Evolutionary conservation across 371 early-diverging fungal genomes (phyloP).

Genomic region (Lichtheimia corymbifera): DNA sequence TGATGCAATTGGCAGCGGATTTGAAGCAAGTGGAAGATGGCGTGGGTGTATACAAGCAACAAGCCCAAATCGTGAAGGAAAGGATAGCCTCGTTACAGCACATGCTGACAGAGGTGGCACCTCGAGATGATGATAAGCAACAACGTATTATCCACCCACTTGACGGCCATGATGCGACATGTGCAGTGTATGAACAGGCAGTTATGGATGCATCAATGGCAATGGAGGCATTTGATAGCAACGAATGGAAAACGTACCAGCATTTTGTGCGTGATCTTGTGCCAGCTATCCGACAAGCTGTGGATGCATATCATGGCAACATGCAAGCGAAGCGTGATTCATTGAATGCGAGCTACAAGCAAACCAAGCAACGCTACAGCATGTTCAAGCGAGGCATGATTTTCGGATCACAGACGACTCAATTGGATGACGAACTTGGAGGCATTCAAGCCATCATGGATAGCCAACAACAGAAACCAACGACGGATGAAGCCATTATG

Average conservation of each 20-base stretch:
- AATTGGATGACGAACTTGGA: conserved; percentile 39
- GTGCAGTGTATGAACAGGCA: conserved; percentile 5
- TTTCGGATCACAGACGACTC: conserved; percentile 28
- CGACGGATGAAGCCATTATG: conserved; percentile 32
- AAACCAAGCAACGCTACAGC: conserved; percentile 17
- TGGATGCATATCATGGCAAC: conserved; percentile 7
- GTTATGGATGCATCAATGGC: background rate
- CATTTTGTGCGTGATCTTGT: conserved; percentile 8
- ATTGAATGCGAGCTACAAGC: conserved; percentile 10
- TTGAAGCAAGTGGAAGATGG: conserved; percentile 34
- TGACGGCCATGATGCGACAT: conserved; percentile 17
- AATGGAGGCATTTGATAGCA: conserved; percentile 22
- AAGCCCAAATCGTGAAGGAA: conserved; percentile 15
- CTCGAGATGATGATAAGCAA: conserved; percentile 10
- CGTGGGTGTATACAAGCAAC: conserved; percentile 21
- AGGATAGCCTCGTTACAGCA: background rate
- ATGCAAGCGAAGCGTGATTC: conserved; percentile 10
- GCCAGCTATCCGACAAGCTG: conserved; percentile 12
- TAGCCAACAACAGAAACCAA: conserved; percentile 9
- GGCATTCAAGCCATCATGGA: conserved; percentile 31
- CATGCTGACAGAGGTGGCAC: conserved; percentile 3
- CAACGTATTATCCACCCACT: conserved; percentile 20
- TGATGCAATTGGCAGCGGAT: conserved; percentile 28
- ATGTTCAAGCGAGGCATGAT: conserved; percentile 37
- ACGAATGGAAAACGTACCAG: conserved; percentile 28